These are phyloP conservation scores for Tubosaeta sp. DNA, from an alignment of 768 basidiomycete genomes.

Conservation along the genomic window DNA sequence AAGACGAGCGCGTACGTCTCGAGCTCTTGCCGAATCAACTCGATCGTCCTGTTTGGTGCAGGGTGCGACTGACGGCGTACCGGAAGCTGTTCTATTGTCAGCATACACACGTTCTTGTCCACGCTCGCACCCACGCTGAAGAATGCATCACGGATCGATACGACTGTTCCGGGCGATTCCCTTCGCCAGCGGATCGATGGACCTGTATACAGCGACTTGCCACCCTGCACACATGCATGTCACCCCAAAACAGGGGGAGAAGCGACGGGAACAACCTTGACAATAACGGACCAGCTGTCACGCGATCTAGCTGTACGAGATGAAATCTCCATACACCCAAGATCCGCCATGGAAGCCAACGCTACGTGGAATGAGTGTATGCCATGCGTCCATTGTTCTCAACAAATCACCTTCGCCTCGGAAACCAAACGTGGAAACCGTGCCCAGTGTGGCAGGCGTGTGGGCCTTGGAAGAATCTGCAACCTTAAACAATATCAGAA, in stretches of 20 bases:
- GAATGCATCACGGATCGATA: slow-evolving; percentile 85
- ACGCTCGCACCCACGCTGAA: slow-evolving; percentile 58
- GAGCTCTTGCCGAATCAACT: slow-evolving; percentile 65
- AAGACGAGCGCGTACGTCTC: slow-evolving; percentile 72
- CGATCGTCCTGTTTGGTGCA: slow-evolving; percentile 52
- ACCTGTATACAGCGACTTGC: slow-evolving; percentile 63
- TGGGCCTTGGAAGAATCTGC: slow-evolving; percentile 75
- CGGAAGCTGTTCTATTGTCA: slow-evolving; percentile 53
- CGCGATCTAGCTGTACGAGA: slow-evolving; percentile 62
- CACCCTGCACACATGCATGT: slow-evolving; percentile 43
- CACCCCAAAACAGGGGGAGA: not conserved
- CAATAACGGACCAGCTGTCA: slow-evolving; percentile 71
- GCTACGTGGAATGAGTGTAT: slow-evolving; percentile 42
- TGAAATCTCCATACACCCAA: slow-evolving; percentile 78
- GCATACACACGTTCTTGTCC: not conserved
- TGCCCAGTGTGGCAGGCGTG: slow-evolving; percentile 43
- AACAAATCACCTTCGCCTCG: slow-evolving; percentile 77
- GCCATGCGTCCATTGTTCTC: slow-evolving; percentile 1
- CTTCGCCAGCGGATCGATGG: slow-evolving; percentile 72
- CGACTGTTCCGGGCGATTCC: slow-evolving; percentile 71
- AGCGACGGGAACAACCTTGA: slow-evolving; percentile 51
- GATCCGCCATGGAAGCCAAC: slow-evolving; percentile 74
- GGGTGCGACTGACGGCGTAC: slow-evolving; percentile 74
- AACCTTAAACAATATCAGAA: not conserved
- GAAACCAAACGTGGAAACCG: slow-evolving; percentile 75